A percentile compares a stretch with the other conserved stretches of the same genome.
These are phyloP conservation scores for Diphasiastrum complanatum DNA, from an alignment of 83 land plant genomes.

Conservation along the genomic window DNA sequence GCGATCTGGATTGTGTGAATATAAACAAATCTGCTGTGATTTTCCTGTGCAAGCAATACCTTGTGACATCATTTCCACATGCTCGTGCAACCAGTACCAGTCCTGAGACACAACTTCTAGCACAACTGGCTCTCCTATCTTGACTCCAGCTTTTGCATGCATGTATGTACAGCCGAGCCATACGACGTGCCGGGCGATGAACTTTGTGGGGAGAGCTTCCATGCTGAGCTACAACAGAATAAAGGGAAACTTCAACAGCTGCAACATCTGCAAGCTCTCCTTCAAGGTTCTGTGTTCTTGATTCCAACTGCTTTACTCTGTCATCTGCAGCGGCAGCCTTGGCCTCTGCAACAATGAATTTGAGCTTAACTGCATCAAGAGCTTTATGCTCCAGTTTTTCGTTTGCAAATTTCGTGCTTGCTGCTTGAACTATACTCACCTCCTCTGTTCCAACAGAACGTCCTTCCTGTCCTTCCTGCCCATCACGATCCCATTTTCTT, in stretches of 20 bases:
- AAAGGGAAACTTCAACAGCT: slow-evolving; percentile 65
- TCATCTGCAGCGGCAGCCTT: slow-evolving; percentile 32
- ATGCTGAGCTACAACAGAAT: slow-evolving; percentile 80
- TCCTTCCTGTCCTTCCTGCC: too few relatives aligned
- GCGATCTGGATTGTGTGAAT: neutral
- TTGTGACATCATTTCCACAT: slow-evolving; percentile 92
- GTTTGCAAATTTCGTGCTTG: neutral
- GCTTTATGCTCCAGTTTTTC: too few relatives aligned
- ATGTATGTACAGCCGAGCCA: slow-evolving; percentile 76
- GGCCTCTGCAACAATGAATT: slow-evolving; percentile 25
- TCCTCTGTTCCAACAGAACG: too few relatives aligned
- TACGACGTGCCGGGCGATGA: slow-evolving; percentile 94
- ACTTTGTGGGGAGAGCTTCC: slow-evolving; percentile 74
- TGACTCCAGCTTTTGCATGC: slow-evolving; percentile 46
- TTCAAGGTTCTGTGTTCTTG: slow-evolving; percentile 50
- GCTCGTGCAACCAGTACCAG: slow-evolving; percentile 75
- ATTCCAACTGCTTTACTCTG: slow-evolving; percentile 45
- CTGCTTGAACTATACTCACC: too few relatives aligned
- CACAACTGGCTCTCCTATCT: slow-evolving; percentile 58
- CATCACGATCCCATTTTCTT: too few relatives aligned
- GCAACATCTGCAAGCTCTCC: slow-evolving; percentile 84
- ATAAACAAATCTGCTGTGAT: neutral
- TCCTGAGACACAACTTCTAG: slow-evolving; percentile 66
- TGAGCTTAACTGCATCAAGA: slow-evolving; percentile 12
- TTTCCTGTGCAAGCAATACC: slow-evolving; percentile 25